Evolutionary conservation across 306 rosid genomes (phyloP).

Genomic region (Rosa chinensis): DNA sequence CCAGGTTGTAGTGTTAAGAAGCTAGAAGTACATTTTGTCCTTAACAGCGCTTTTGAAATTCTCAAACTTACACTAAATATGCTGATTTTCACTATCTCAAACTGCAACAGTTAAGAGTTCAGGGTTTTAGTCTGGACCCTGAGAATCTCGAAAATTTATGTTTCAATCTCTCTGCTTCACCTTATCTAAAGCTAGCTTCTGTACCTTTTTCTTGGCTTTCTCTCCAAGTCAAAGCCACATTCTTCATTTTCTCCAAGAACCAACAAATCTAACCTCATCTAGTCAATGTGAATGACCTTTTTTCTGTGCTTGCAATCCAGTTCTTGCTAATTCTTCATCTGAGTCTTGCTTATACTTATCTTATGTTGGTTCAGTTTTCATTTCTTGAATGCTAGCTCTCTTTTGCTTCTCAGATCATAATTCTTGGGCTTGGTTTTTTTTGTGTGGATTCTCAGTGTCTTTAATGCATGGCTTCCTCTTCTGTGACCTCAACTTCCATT

Average conservation of each 20-base stretch:
- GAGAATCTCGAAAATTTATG: neutral
- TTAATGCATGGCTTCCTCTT: slow-evolving; percentile 45
- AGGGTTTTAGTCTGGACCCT: neutral
- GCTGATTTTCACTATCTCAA: neutral
- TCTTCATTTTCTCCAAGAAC: neutral
- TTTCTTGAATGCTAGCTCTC: neutral
- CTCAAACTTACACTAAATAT: neutral
- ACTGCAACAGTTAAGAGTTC: neutral
- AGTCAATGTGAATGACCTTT: neutral
- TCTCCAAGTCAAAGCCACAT: neutral
- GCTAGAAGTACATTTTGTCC: neutral
- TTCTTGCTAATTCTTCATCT: neutral
- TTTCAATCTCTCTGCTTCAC: neutral
- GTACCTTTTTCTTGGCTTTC: neutral
- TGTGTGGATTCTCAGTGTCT: slow-evolving; percentile 17
- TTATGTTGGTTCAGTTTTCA: neutral
- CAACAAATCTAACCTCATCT: neutral
- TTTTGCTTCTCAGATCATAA: neutral
- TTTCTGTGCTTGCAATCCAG: neutral
- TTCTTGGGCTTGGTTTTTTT: neutral
- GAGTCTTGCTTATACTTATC: neutral
- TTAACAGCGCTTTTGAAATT: neutral
- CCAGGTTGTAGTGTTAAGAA: neutral
- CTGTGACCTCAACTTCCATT: slow-evolving; percentile 46
- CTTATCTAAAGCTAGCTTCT: neutral